Evolutionary conservation across 495 filamentous ascomycete species (phyloP).

Genomic region (Talaromyces trachyspermus): DNA sequence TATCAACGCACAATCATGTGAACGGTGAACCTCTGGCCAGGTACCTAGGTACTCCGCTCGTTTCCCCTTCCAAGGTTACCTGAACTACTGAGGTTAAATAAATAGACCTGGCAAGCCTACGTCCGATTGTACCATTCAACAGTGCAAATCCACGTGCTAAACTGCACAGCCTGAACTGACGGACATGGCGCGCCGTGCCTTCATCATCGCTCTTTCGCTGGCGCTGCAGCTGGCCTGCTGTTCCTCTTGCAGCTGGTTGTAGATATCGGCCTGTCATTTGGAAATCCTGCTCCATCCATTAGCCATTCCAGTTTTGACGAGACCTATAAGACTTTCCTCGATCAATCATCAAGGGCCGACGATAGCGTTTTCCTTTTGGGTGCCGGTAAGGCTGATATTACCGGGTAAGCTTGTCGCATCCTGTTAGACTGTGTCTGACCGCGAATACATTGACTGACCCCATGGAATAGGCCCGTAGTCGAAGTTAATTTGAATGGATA

Average conservation of each 20-base stretch:
- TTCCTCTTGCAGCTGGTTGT: background rate
- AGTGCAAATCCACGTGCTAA: too few species aligned
- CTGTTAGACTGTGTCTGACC: too few species aligned
- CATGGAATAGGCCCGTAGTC: conserved; percentile 62
- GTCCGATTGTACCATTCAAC: too few species aligned
- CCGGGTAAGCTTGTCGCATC: conserved; percentile 69
- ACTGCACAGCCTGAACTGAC: background rate
- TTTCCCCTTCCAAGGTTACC: too few species aligned
- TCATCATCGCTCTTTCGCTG: background rate
- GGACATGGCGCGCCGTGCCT: background rate
- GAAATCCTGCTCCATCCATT: background rate
- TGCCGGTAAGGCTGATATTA: conserved; percentile 91
- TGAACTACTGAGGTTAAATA: too few species aligned
- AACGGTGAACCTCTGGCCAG: too few species aligned
- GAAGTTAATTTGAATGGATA: conserved; percentile 92
- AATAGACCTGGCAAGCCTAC: too few species aligned
- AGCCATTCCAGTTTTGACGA: too few species aligned
- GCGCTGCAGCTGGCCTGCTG: background rate
- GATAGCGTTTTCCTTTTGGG: conserved; percentile 68
- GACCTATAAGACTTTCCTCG: background rate
- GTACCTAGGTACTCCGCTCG: too few species aligned
- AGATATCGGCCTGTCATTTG: background rate
- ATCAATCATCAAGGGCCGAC: conserved; percentile 11
- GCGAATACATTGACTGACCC: background rate
- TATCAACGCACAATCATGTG: too few species aligned